These are phyloP conservation scores for Mycena metata DNA, from an alignment of 768 basidiomycete genomes.

Conservation along the genomic window DNA sequence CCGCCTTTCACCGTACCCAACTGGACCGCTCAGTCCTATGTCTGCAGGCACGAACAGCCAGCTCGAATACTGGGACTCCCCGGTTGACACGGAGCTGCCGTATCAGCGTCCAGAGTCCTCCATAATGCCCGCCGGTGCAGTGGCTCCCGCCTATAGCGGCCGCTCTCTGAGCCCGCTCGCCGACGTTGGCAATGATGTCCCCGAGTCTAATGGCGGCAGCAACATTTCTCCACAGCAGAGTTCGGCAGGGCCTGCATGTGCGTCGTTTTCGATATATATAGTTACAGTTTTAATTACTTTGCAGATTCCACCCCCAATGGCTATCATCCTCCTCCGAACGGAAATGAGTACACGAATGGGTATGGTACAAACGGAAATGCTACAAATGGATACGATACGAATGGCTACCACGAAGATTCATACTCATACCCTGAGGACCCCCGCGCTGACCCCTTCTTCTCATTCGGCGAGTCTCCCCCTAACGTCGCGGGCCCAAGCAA, in stretches of 20 bases:
- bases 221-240: conserved; percentile 19
- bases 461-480: conserved; percentile 33
- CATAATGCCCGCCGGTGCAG: conserved; percentile 8
- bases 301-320: conserved; percentile 15
- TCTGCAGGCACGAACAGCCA: conserved; percentile 28
- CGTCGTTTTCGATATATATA: conserved; percentile 4
- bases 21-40: conserved; percentile 22
- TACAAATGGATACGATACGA: not conserved
- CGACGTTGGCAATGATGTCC: conserved; percentile 15
- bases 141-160: conserved; percentile 11
- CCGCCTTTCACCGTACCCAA: conserved; percentile 16
- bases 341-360: not conserved
- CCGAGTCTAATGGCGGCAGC: not conserved
- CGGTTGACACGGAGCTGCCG: conserved; percentile 27
- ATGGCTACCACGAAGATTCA: conserved; percentile 14
- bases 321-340: not conserved
- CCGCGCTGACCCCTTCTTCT: conserved; percentile 35
- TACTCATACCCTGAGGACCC: conserved; percentile 30
- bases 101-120: conserved; percentile 21
- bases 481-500: conserved; percentile 39
- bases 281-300: not conserved
- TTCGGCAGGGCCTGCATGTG: conserved; percentile 4
- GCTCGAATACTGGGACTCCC: conserved; percentile 38
- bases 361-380: not conserved
- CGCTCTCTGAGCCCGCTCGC: conserved; percentile 6